Percentiles rank a stretch among this genome's conserved stretches.
phyloP scores from a whole-genome alignment of 2,329 filamentous ascomycete genomes.

The Botrytis cinerea region DNA sequence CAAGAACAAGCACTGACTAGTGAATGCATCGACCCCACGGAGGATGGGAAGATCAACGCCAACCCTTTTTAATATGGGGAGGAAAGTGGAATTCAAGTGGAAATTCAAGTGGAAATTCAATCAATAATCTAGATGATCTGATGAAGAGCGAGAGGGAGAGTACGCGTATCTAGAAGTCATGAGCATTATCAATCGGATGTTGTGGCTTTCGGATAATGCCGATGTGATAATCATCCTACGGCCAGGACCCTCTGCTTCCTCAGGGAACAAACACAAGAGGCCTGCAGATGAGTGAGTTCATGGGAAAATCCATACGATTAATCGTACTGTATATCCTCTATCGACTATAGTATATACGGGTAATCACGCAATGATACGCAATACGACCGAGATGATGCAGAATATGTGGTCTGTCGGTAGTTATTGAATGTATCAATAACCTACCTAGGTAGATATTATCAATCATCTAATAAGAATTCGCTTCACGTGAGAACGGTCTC shows the following conservation, averaged over 20 bases:
- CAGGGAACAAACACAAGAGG: not conserved
- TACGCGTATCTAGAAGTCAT: not conserved
- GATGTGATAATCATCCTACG: not conserved
- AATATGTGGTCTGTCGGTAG: not conserved
- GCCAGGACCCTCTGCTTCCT: not conserved
- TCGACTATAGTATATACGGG: not conserved
- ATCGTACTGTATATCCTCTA: not conserved
- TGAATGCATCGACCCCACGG: not conserved
- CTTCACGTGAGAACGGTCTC: not conserved
- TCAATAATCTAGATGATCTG: not conserved
- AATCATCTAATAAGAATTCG: not conserved
- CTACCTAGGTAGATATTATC: not conserved
- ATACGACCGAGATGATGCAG: not conserved
- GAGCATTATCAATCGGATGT: not conserved
- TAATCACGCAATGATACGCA: not conserved
- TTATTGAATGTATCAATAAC: not conserved
- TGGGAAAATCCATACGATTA: constrained; percentile 7
- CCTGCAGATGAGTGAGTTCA: not conserved
- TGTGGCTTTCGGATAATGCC: not conserved
- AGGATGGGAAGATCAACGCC: not conserved
- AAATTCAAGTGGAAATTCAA: not conserved
- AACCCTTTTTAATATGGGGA: not conserved
- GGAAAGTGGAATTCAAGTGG: not conserved
- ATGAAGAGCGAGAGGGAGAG: not conserved
- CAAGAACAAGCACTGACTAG: not conserved